phyloP scores from a whole-genome alignment of 2,329 filamentous ascomycete genomes.

The Drechmeria coniospora region DNA sequence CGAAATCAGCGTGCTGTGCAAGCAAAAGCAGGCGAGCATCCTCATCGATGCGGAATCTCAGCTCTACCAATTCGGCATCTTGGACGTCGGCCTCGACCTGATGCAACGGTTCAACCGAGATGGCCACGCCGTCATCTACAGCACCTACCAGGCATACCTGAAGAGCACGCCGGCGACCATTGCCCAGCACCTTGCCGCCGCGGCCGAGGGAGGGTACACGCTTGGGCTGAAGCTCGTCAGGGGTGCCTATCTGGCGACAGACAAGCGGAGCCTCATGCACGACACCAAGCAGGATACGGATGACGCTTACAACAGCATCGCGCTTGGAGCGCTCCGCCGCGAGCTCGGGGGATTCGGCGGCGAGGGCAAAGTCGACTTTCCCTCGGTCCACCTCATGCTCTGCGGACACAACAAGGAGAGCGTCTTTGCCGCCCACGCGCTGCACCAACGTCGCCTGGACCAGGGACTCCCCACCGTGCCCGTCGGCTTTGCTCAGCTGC shows the following conservation, averaged over 20 bases:
- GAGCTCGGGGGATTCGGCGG: constrained; percentile 7
- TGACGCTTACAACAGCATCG: constrained; percentile 31
- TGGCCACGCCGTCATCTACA: constrained; percentile 22
- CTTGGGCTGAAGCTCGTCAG: constrained; percentile 41
- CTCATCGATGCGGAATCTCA: constrained; percentile 31
- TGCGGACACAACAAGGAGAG: constrained; percentile 35
- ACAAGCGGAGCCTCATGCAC: constrained; percentile 33
- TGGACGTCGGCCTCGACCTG: constrained; percentile 15
- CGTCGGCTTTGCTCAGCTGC: constrained; percentile 35
- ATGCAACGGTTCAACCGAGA: constrained; percentile 24
- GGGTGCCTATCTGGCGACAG: constrained; percentile 37
- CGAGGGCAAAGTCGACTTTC: constrained; percentile 17
- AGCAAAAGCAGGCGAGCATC: constrained; percentile 23
- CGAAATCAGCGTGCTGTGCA: constrained; percentile 22
- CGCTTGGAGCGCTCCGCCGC: constrained; percentile 27
- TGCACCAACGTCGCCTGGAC: constrained; percentile 24
- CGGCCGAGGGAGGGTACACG: constrained; percentile 30
- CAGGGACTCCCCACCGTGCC: constrained; percentile 13
- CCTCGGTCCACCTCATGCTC: constrained; percentile 30
- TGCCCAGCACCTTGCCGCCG: constrained; percentile 26
- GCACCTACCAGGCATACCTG: constrained; percentile 43
- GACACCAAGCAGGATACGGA: constrained; percentile 38
- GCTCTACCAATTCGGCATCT: constrained; percentile 25
- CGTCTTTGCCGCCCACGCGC: constrained; percentile 23
- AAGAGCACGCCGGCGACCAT: constrained; percentile 28